Evolutionary conservation across 768 basidiomycete genomes (phyloP).

Genomic region (Neoboletus subvelutipes): DNA sequence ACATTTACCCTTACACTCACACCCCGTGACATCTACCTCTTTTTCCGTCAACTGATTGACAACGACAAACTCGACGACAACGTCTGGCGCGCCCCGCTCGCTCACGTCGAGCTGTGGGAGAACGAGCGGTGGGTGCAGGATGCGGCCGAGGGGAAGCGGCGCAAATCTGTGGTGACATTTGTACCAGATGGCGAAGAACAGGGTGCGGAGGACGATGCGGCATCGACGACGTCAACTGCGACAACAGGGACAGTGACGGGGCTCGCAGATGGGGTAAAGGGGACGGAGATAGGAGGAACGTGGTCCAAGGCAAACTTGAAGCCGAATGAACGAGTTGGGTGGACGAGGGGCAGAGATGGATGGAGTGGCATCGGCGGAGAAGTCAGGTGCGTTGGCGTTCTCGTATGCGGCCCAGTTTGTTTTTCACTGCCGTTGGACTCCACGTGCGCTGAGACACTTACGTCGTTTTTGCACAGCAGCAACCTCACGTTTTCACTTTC

Average conservation of each 20-base stretch:
- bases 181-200: slow-evolving; percentile 15
- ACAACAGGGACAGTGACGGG: not conserved
- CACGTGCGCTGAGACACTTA: not conserved
- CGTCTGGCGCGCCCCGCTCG: slow-evolving; percentile 63
- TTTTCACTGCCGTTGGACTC: not conserved
- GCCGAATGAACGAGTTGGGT: slow-evolving; percentile 3
- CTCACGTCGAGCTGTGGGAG: slow-evolving; percentile 76
- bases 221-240: slow-evolving; percentile 3
- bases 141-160: slow-evolving; percentile 2
- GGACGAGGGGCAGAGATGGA: slow-evolving; percentile 18
- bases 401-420: not conserved
- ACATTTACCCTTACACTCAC: slow-evolving; percentile 17
- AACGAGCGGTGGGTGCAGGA: slow-evolving; percentile 62
- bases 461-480: slow-evolving; percentile 49
- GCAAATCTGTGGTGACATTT: slow-evolving; percentile 2
- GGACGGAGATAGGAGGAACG: not conserved
- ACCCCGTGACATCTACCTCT: slow-evolving; percentile 31
- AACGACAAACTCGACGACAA: slow-evolving; percentile 63
- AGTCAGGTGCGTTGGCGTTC: not conserved
- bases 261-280: not conserved
- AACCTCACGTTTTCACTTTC: slow-evolving; percentile 80
- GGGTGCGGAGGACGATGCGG: not conserved
- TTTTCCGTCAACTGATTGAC: slow-evolving; percentile 46
- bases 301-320: slow-evolving; percentile 18
- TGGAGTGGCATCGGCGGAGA: slow-evolving; percentile 15